phyloP scores from a whole-genome alignment of 202 grass and related monocot genomes.

The Elaeis oleifera region DNA sequence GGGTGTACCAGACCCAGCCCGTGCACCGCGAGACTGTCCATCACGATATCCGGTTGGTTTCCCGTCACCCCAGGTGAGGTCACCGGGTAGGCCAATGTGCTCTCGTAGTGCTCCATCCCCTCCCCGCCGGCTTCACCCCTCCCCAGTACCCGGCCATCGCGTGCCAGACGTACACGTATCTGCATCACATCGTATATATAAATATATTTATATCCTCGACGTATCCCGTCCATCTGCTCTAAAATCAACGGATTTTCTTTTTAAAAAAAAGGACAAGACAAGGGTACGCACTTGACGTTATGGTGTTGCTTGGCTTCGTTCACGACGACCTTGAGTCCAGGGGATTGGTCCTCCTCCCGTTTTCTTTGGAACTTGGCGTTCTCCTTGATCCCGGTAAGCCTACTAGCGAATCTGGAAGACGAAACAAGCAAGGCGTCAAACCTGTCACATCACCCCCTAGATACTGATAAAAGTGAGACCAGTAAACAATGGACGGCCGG shows the following conservation, averaged over 20 bases:
- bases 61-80: conserved; percentile 57
- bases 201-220: neutral
- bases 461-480: neutral
- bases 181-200: conserved; percentile 8
- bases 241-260: too few species aligned
- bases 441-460: neutral
- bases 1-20: conserved; percentile 73
- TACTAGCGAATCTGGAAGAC: conserved; percentile 35
- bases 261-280: neutral
- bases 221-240: too few species aligned
- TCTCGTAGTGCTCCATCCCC: conserved; percentile 52
- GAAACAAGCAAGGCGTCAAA: neutral
- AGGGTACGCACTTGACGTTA: conserved; percentile 28
- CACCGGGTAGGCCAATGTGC: conserved; percentile 44
- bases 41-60: conserved; percentile 77
- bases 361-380: conserved; percentile 64
- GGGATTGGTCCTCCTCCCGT: neutral
- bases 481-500: neutral
- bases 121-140: conserved; percentile 45
- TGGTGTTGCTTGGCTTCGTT: conserved; percentile 30
- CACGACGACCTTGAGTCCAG: conserved; percentile 56
- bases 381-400: conserved; percentile 81
- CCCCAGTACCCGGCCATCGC: conserved; percentile 86
- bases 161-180: conserved; percentile 74
- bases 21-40: conserved; percentile 61